Conservation (phyloP, 345 rosid species). For the Fremontodendron californicum region DNA sequence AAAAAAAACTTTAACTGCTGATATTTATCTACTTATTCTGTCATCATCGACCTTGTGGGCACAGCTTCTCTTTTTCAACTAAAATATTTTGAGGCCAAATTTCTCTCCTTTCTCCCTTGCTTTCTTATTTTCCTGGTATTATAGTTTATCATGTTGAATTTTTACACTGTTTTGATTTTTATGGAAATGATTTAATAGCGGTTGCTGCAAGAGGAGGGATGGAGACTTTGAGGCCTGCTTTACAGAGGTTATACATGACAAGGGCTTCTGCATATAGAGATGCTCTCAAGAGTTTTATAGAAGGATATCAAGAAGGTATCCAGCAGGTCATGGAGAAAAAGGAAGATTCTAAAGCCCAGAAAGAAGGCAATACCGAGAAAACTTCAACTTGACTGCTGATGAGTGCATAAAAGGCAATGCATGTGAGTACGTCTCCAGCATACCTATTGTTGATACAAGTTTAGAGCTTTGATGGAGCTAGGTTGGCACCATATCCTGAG, state of each 20-base stretch:
- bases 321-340: conserved; percentile 18
- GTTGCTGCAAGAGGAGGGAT: conserved; percentile 93
- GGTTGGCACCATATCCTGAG: conserved; percentile 1
- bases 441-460: neutral
- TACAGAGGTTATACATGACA: conserved; percentile 85
- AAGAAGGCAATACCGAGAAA: conserved; percentile 10
- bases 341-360: conserved; percentile 15
- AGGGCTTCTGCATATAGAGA: conserved; percentile 82
- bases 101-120: neutral
- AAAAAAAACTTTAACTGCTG: neutral
- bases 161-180: conserved; percentile 5
- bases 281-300: conserved; percentile 41
- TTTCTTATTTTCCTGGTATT: neutral
- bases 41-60: neutral
- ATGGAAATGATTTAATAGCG: conserved; percentile 36
- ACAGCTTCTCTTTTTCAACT: neutral
- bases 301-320: conserved; percentile 21
- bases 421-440: conserved; percentile 11
- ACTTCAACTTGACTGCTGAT: neutral
- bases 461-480: conserved; percentile 3
- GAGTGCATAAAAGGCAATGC: neutral
- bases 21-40: neutral
- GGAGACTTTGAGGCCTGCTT: conserved; percentile 85
- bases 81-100: neutral
- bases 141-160: neutral